Base-by-base conservation (phyloP, 163 green algal species). In the Prototheca stagnorum region DNA sequence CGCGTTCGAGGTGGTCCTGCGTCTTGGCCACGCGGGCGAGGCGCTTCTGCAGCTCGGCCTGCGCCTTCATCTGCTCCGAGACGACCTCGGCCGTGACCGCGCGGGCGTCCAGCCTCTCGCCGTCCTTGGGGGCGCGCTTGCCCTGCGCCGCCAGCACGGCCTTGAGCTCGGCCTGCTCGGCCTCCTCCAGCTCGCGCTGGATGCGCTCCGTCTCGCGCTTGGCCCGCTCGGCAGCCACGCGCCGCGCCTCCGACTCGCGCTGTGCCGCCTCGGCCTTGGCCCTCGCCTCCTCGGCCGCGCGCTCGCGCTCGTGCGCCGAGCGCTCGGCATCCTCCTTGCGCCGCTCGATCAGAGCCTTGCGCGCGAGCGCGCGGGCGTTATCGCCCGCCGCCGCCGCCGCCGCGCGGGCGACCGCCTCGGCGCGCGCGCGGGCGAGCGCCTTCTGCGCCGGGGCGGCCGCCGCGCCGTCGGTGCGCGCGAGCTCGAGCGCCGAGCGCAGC, bases 1-100 rank as follows among this genome's bases (percentile, higher is more conserved):
- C 89, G 1, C 89, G 73, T 74, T 96, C 90, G 53, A 96, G 43
- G 61, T 97, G 81, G 71, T 97, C 87, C 80, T 93, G 78, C 35
- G 69, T 71, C 49, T 68, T 75, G 23, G 65, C 73, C 44, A 81
- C 44, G 39, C 79, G 83, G 17, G 68, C 53, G 52, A 94, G 64
- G 61, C 82, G 84, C 52, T 77, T 74, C 64, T 92, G 78, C 65
- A 89, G 55, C 67, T 95, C 84, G 39, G 68, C 51, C 22, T 62
- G 53, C 24, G 54, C 51, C 37, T 50, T 46, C 33, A 56, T 26
- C 39, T 70, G 44, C 61, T 61, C 58, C 19, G 25, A 64, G 27
- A 65, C n/a, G 36, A 59, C 59, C 54, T 65, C 57, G 24, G 84
- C 62, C 74, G 50, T 56, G 53, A 61, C 44, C 29, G 40, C 28